Conservation (phyloP, 805 yeast genomes). For the Saccharomycopsis javanensis region DNA sequence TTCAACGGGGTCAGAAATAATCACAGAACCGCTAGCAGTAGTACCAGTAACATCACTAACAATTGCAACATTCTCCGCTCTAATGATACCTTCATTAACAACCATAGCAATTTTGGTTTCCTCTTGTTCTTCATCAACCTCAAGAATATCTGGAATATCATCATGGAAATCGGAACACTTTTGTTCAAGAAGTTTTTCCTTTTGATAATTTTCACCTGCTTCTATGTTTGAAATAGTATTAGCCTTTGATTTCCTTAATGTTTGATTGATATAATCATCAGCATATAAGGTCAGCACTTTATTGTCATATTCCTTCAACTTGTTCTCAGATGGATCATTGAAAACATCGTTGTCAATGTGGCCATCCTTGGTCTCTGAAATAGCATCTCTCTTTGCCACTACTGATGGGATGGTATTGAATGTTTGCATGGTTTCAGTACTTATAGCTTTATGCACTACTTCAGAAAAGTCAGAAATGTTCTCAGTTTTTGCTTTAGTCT, state of each 20-base stretch:
- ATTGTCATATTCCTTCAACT: neutral
- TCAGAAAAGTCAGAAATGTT: neutral
- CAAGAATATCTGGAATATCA: neutral
- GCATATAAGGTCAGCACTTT: no score
- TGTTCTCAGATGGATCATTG: neutral
- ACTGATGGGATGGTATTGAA: neutral
- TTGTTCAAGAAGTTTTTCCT: neutral
- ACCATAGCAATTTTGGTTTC: neutral
- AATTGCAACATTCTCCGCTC: neutral
- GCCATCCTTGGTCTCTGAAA: neutral
- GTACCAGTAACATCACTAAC: neutral
- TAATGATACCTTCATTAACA: neutral
- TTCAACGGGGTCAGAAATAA: neutral
- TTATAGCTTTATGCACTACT: neutral
- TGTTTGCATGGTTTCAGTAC: neutral
- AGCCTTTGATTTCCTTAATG: no score
- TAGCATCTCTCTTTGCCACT: neutral
- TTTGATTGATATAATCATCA: no score
- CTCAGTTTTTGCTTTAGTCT: neutral
- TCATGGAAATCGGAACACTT: neutral
- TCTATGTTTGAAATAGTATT: conserved; percentile 1
- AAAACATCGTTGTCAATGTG: neutral
- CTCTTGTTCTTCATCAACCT: neutral
- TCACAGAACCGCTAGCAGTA: neutral
- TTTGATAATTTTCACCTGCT: neutral